Conservation (phyloP, 257 asterid species). For the Forsythia suspensa region DNA sequence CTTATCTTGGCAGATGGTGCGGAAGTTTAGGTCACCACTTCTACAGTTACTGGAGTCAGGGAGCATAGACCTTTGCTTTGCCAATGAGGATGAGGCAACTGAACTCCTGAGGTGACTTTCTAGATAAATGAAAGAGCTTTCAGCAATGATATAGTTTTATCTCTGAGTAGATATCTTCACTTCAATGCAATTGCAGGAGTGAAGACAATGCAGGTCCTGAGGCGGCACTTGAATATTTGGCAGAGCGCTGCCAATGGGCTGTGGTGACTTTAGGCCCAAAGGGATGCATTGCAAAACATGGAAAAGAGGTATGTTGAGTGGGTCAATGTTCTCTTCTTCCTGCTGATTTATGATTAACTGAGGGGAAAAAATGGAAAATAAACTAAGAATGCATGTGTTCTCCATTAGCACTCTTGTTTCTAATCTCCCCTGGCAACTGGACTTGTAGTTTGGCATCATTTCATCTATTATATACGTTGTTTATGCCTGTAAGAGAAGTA, state of each 20-base stretch:
- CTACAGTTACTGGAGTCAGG: slow-evolving; percentile 81
- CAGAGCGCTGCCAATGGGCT: slow-evolving; percentile 84
- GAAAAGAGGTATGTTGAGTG: slow-evolving; percentile 58
- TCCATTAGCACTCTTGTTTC: not conserved
- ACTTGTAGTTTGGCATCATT: not conserved
- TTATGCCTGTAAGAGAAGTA: not conserved
- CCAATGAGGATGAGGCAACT: slow-evolving; percentile 95
- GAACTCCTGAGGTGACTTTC: slow-evolving; percentile 70
- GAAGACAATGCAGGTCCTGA: slow-evolving; percentile 57
- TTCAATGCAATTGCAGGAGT: slow-evolving; percentile 42
- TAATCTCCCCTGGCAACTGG: not conserved
- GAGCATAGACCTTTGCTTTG: slow-evolving; percentile 88
- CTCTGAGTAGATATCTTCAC: not conserved
- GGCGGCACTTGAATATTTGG: slow-evolving; percentile 72
- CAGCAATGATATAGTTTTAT: not conserved
- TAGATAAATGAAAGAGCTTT: not conserved
- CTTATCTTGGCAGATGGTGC: slow-evolving; percentile 72
- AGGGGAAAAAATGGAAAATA: not conserved
- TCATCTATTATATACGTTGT: not conserved
- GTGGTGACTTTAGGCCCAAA: slow-evolving; percentile 85
- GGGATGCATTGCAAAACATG: slow-evolving; percentile 92
- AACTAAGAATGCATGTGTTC: not conserved
- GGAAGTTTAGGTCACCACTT: slow-evolving; percentile 74
- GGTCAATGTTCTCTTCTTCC: not conserved
- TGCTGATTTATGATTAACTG: not conserved